These are phyloP conservation scores for Eucalyptus paniculata DNA, from an alignment of 345 rosid species.

Conservation along the genomic window DNA sequence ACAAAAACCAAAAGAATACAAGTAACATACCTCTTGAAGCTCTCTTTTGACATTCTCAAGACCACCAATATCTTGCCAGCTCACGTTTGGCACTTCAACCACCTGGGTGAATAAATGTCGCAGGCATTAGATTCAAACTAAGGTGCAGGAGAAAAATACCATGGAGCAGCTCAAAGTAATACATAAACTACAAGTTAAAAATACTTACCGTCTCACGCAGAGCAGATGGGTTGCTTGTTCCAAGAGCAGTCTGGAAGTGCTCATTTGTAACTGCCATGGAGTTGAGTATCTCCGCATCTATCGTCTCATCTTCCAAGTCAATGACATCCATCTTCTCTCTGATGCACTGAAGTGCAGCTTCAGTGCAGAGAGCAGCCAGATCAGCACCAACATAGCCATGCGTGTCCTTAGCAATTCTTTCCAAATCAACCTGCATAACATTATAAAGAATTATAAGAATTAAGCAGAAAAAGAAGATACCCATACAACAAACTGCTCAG, in stretches of 20 bases:
- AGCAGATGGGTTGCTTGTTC: slow-evolving; percentile 13
- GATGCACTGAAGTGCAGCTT: slow-evolving; percentile 96
- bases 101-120: slow-evolving; percentile 27
- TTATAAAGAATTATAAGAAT: not conserved
- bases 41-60: slow-evolving; percentile 93
- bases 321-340: slow-evolving; percentile 97
- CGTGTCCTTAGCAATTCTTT: slow-evolving; percentile 76
- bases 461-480: not conserved
- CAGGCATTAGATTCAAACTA: not conserved
- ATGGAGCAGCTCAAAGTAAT: not conserved
- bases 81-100: slow-evolving; percentile 88
- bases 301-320: slow-evolving; percentile 90
- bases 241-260: slow-evolving; percentile 69
- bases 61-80: slow-evolving; percentile 94
- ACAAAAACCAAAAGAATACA: not conserved
- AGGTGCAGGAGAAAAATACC: not conserved
- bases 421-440: slow-evolving; percentile 63
- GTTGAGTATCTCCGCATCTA: slow-evolving; percentile 85
- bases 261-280: slow-evolving; percentile 92
- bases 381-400: slow-evolving; percentile 99
- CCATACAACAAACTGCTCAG: not conserved
- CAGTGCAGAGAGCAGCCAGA: slow-evolving; percentile 92
- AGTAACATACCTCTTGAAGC: slow-evolving; percentile 73
- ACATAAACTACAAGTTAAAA: not conserved
- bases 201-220: slow-evolving; percentile 2